Base-by-base conservation (phyloP, 1,139 yeast species). In the Pichia sp. region DNA sequence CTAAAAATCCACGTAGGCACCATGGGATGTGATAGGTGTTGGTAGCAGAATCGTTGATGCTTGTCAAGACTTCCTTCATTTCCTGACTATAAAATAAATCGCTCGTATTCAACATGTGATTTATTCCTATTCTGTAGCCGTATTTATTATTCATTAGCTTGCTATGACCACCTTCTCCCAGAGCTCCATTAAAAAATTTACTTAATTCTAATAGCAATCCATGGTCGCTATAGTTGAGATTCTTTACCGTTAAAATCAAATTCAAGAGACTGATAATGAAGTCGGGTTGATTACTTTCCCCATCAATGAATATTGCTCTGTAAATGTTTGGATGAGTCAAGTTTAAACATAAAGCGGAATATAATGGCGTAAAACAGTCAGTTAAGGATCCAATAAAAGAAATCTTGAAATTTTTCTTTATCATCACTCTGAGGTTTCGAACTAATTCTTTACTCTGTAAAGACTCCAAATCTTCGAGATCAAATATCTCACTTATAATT, bases 21-120 rank as follows among this genome's bases (percentile, higher is more conserved):
- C 81, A 77, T 3, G 82, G 82, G 36, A 77, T 60, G 39, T 76
- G 72, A 52, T 68, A 77, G 5, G 77, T 78, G 53, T 76, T 77
- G 29, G 75, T 65, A 27, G 75, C 76, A 16, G 73, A 60, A 42
- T 69, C 73, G 28, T 74, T 68, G 29, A 73, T 64, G 49, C 74
- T 72, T 51, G 38, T 44, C 3, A 69, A 70, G 48, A 71, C 75
- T 46, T 68, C 65, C 49, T 64, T 62, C 1, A 65, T 64, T 3
- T 42, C 36, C 23, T 67, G 64, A 4, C 73, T 71, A 8, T 68
- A 64, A 4, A 73, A 64, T 29, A 74, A 60, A 50, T 72, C 75
- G 42, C 72, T 74, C 0, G 81, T 75, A 46, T 75, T 79, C 40
- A 77, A 61, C 11, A 70, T 61, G 52, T 75, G 73, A 47, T 66